phyloP scores from a whole-genome alignment of 345 rosid species.

The Brassica napus region DNA sequence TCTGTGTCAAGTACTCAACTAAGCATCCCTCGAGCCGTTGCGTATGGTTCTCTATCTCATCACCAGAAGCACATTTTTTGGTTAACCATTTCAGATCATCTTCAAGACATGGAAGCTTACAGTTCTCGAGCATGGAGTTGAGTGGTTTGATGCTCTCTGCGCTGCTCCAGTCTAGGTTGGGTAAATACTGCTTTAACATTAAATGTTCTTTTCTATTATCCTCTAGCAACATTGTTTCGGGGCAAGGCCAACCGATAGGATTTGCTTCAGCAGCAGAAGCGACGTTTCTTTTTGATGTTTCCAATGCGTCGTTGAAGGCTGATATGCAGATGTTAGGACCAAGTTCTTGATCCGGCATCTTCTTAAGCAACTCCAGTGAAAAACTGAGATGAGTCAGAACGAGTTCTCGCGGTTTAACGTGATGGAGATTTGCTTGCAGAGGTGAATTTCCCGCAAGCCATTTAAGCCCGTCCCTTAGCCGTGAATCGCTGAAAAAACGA shows the following conservation, averaged over 20 bases:
- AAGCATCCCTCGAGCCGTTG: constrained; percentile 62
- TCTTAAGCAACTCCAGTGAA: constrained; percentile 52
- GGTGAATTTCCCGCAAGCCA: constrained; percentile 88
- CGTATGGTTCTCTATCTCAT: constrained; percentile 54
- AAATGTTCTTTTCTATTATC: constrained; percentile 46
- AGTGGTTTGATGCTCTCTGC: constrained; percentile 49
- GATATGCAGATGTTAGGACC: constrained; percentile 65
- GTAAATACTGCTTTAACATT: constrained; percentile 55
- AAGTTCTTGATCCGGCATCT: constrained; percentile 47
- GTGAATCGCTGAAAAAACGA: constrained; percentile 68
- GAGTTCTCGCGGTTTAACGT: constrained; percentile 58
- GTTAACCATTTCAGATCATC: constrained; percentile 59
- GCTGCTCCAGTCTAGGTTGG: constrained; percentile 75
- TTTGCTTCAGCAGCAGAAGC: constrained; percentile 63
- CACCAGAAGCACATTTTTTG: constrained; percentile 45
- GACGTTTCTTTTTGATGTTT: constrained; percentile 52
- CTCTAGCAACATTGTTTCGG: constrained; percentile 59
- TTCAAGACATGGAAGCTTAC: constrained; percentile 65
- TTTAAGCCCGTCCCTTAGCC: constrained; percentile 69
- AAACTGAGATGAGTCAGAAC: constrained; percentile 58
- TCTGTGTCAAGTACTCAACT: constrained; percentile 58
- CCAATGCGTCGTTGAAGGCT: constrained; percentile 81
- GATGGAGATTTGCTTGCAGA: constrained; percentile 59
- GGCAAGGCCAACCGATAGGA: constrained; percentile 74
- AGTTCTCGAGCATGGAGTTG: constrained; percentile 45